phyloP scores from a whole-genome alignment of 2,329 filamentous ascomycete genomes.

The Lithohypha guttulata region DNA sequence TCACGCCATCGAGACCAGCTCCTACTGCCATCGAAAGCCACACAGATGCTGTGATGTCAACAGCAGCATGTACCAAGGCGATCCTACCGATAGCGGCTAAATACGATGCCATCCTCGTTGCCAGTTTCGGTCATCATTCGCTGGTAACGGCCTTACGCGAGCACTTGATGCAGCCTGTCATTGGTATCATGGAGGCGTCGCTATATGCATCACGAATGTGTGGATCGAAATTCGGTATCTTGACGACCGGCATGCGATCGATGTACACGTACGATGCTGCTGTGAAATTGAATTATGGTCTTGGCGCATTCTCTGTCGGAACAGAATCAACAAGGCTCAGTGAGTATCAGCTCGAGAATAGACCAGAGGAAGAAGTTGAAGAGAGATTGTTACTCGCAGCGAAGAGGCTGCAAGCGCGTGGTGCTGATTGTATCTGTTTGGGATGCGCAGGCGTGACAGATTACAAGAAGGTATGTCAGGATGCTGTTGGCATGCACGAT shows the following conservation, averaged over 20 bases:
- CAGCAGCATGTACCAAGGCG: slow-evolving; percentile 38
- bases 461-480: slow-evolving; percentile 36
- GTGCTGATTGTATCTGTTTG: slow-evolving; percentile 36
- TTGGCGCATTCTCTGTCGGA: slow-evolving; percentile 34
- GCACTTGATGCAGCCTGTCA: slow-evolving; percentile 34
- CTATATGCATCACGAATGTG: slow-evolving; percentile 41
- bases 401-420: slow-evolving; percentile 30
- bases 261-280: slow-evolving; percentile 32
- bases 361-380: slow-evolving; percentile 29
- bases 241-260: slow-evolving; percentile 33
- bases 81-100: slow-evolving; percentile 32
- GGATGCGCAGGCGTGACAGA: slow-evolving; percentile 43
- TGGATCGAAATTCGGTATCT: slow-evolving; percentile 36
- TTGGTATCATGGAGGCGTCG: slow-evolving; percentile 43
- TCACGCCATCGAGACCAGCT: slow-evolving; percentile 39
- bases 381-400: slow-evolving; percentile 32
- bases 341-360: slow-evolving; percentile 36
- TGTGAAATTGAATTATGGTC: slow-evolving; percentile 31
- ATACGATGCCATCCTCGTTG: slow-evolving; percentile 40
- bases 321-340: slow-evolving; percentile 33
- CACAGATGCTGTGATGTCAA: slow-evolving; percentile 41
- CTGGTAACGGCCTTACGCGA: slow-evolving; percentile 38
- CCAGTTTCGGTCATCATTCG: slow-evolving; percentile 40
- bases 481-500: slow-evolving; percentile 33
- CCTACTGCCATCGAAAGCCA: slow-evolving; percentile 43